phyloP scores from a whole-genome alignment of 257 asterid species.

The Asclepias syriaca region DNA sequence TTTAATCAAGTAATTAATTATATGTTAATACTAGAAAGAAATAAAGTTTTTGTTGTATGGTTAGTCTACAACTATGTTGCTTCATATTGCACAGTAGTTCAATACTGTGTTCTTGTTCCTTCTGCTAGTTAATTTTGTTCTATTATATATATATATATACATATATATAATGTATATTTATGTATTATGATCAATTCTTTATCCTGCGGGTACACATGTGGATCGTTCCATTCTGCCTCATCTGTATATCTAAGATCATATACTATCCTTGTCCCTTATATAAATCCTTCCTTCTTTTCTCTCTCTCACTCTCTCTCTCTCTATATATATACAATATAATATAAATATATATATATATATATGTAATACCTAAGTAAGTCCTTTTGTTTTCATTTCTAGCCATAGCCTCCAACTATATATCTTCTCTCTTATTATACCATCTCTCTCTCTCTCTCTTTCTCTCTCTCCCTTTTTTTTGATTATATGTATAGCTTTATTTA shows the following conservation, averaged over 20 bases:
- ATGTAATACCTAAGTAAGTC: conserved; percentile 5
- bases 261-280: conserved; percentile 25
- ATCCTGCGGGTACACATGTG: conserved; percentile 26
- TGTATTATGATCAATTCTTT: conserved; percentile 15
- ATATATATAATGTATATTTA: neutral
- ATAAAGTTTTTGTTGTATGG: neutral
- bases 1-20: neutral
- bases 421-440: neutral
- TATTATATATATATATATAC: neutral
- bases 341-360: neutral
- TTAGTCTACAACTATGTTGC: neutral
- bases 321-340: neutral
- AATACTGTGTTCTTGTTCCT: neutral
- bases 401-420: neutral
- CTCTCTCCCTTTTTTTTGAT: neutral
- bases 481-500: conserved; percentile 31
- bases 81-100: conserved; percentile 1
- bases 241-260: conserved; percentile 22
- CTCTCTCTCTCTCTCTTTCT: neutral
- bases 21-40: too few species aligned
- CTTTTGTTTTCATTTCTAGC: conserved; percentile 1
- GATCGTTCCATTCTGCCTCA: conserved; percentile 37
- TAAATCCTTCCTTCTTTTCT: neutral
- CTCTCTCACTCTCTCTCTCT: neutral
- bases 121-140: conserved; percentile 1